Conservation (phyloP, 164 flowering plant genomes). For the Kingdonia uniflora region DNA sequence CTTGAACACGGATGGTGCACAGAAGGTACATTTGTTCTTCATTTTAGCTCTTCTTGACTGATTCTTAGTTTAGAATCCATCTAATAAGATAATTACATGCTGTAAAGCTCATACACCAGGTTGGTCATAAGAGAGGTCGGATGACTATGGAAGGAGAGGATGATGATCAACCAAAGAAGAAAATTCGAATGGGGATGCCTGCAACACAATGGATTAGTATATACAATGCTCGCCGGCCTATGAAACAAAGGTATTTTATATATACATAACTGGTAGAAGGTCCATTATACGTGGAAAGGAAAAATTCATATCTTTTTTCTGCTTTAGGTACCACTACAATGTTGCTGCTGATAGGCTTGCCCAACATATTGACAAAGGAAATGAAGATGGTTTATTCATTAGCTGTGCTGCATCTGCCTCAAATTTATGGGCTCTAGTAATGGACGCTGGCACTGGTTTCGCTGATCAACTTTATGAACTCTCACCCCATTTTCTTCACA, state of each 20-base stretch:
- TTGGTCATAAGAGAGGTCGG: conserved; percentile 95
- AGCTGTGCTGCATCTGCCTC: conserved; percentile 77
- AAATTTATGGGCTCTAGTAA: conserved; percentile 85
- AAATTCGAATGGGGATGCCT: conserved; percentile 91
- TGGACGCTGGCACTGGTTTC: conserved; percentile 98
- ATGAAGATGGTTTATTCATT: conserved; percentile 77
- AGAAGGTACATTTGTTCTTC: conserved; percentile 43
- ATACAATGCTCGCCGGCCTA: conserved; percentile 80
- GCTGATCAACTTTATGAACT: conserved; percentile 73
- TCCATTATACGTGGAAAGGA: neutral
- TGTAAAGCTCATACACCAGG: conserved; percentile 71
- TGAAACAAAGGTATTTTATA: conserved; percentile 78
- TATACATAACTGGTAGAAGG: neutral
- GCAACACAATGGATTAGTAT: conserved; percentile 97
- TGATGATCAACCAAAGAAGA: conserved; percentile 86
- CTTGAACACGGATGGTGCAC: conserved; percentile 92
- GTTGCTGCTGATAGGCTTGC: conserved; percentile 72
- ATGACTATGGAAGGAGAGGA: conserved; percentile 75
- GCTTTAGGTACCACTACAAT: conserved; percentile 82
- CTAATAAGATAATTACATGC: conserved; percentile 11
- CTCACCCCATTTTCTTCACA: conserved; percentile 66
- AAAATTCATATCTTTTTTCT: conserved; percentile 6
- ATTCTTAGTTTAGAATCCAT: neutral
- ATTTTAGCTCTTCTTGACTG: neutral
- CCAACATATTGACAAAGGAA: conserved; percentile 90